These are phyloP conservation scores for Streptanthus diversifolius DNA, from an alignment of 345 rosid genomes.

Conservation along the genomic window DNA sequence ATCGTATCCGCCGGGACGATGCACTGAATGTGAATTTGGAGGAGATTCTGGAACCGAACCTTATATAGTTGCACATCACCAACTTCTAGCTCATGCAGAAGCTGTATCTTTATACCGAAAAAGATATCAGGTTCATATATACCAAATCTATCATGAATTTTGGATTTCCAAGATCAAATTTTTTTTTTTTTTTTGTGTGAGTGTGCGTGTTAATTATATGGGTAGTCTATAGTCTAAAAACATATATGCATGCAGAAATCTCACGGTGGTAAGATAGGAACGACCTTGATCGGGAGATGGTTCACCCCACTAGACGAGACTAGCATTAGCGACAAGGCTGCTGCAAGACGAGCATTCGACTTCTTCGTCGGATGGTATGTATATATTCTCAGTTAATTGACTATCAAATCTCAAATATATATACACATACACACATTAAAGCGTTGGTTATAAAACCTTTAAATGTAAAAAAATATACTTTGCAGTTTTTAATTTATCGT, in stretches of 20 bases:
- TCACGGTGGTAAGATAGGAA: slow-evolving; percentile 25
- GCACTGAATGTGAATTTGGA: slow-evolving; percentile 18
- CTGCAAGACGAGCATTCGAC: slow-evolving; percentile 30
- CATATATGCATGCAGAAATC: background rate
- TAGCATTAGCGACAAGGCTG: slow-evolving; percentile 7
- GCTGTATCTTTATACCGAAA: slow-evolving; percentile 26
- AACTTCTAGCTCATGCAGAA: slow-evolving; percentile 44
- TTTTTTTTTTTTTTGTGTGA: background rate
- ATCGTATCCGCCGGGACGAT: slow-evolving; percentile 33
- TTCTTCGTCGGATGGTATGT: slow-evolving; percentile 32
- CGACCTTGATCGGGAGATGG: slow-evolving; percentile 22
- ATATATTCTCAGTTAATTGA: background rate
- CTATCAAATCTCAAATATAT: background rate
- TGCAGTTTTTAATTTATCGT: background rate
- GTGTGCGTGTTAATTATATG: background rate
- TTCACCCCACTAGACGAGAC: slow-evolving; percentile 3
- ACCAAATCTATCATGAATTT: background rate
- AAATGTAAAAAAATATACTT: background rate
- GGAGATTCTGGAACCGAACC: slow-evolving; percentile 48
- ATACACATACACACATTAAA: background rate
- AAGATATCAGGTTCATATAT: slow-evolving; percentile 24
- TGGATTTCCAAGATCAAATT: too few species aligned
- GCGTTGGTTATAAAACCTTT: background rate
- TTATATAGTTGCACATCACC: slow-evolving; percentile 39
- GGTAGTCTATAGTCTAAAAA: background rate